phyloP scores from a whole-genome alignment of 352 stramenopile species.

The Pythium folliculosum region DNA sequence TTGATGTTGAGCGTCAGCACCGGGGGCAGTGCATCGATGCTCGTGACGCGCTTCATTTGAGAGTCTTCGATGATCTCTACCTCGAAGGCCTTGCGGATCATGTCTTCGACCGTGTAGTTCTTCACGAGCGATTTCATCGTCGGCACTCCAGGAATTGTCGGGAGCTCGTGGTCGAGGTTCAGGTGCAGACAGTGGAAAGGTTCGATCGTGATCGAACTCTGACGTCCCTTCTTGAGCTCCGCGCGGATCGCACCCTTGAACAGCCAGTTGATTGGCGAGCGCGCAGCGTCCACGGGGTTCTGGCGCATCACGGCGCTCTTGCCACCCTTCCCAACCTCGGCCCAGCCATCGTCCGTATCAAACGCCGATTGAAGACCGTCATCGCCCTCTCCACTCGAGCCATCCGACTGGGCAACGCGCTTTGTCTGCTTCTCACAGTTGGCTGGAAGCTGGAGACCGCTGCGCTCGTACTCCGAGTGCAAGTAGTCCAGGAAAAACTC shows the following conservation, averaged over 20 bases:
- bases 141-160: conserved; percentile 23
- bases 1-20: conserved; percentile 85
- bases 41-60: conserved; percentile 73
- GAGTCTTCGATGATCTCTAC: conserved; percentile 74
- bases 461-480: conserved; percentile 82
- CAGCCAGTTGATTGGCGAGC: conserved; percentile 83
- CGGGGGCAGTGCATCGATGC: conserved; percentile 71
- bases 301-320: conserved; percentile 78
- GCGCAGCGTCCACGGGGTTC: conserved; percentile 60
- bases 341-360: conserved; percentile 70
- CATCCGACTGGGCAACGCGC: conserved; percentile 13
- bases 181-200: conserved; percentile 87
- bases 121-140: conserved; percentile 44
- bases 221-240: conserved; percentile 69
- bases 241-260: conserved; percentile 83
- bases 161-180: conserved; percentile 66
- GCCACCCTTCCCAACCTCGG: conserved; percentile 75
- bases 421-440: conserved; percentile 72
- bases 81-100: conserved; percentile 76
- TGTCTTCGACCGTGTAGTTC: conserved; percentile 66
- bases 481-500: conserved; percentile 87
- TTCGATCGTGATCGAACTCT: conserved; percentile 84
- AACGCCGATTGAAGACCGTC: conserved; percentile 19
- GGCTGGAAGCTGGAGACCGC: conserved; percentile 51
- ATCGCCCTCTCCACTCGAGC: not conserved